Base-by-base conservation (phyloP, 352 stramenopile species). In the Pythium myriotylum region DNA sequence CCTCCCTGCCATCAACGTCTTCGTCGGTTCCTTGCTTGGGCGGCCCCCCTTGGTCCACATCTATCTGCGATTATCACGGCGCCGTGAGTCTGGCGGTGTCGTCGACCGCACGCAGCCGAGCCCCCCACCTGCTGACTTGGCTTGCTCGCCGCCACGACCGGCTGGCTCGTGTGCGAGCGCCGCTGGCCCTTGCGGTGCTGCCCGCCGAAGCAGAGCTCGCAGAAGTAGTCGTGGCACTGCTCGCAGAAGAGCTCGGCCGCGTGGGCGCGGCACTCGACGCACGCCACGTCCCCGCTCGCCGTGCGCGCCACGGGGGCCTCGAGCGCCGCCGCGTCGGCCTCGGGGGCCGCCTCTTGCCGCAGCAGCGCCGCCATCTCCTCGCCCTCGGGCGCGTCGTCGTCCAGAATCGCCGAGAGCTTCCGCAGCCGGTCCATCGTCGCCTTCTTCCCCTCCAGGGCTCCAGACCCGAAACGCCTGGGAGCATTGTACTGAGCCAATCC, bases 161-260 rank as follows among this genome's bases (percentile, higher is more conserved):
- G 84, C 72, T 96, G 87, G 63, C 80, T 86, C 62, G 85, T 94
- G 71, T 96, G 86, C 39, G 64, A 69, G 51, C 78, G 70, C 49
- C 87, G 71, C 54, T 90, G 91, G 39, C 87, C 87, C 61, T 94
- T 94, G 65, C 87, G 87, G 60, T 96, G 87, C 71, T 96, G 87
- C 3, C 82, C 84, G 29, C 77, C 79, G 39, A 73, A 94, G 73
- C 87, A 96, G 7, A 96, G 67, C 54, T 88, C 81, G 47, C 87
- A 96, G 55, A 93, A 96, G 65, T 94, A 92, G 71, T 96, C 86
- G 65, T 92, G 79, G 59, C 88, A 96, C 65, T 94, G 84, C 72
- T 94, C 88, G 58, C 88, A 96, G 54, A 91, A 92, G 41, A 92
- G 66, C 43, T 91, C 79, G 32, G 81, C 79, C 33, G 79, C 77